A percentile compares a stretch with the other conserved stretches of the same genome.
phyloP scores from a whole-genome alignment of 805 yeast genomes.

The Ogataea angusta region DNA sequence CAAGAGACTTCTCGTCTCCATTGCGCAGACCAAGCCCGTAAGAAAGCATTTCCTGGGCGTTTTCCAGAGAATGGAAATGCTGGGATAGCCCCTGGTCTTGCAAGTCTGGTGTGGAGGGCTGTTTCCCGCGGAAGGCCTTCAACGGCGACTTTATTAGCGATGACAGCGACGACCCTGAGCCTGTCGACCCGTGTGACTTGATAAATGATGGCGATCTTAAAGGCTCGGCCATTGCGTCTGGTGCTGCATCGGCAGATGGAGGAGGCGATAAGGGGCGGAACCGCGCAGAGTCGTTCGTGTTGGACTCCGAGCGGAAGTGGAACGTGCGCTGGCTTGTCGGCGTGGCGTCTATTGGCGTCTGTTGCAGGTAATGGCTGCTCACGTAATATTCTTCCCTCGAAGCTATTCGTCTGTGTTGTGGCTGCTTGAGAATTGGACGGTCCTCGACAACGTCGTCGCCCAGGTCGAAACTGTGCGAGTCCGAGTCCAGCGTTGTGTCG shows the following conservation, averaged over 20 bases:
- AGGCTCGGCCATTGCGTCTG: constrained; percentile 1
- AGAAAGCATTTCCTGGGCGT: constrained; percentile 62
- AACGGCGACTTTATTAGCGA: constrained; percentile 10
- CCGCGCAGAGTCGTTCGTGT: background rate
- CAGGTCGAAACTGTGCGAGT: constrained; percentile 9
- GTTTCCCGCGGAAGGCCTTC: constrained; percentile 4
- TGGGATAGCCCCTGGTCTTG: constrained; percentile 40
- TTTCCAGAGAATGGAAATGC: constrained; percentile 59
- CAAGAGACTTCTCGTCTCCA: constrained; percentile 38
- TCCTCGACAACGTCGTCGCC: constrained; percentile 11
- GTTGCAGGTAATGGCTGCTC: background rate
- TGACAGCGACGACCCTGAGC: constrained; percentile 8
- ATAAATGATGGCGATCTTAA: constrained; percentile 1
- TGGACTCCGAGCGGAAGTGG: background rate
- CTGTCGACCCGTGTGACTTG: constrained; percentile 5
- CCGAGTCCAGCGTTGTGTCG: constrained; percentile 7
- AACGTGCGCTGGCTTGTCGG: background rate
- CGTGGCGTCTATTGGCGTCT: background rate
- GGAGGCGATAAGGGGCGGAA: constrained; percentile 22
- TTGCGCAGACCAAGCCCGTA: constrained; percentile 65
- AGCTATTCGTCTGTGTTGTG: constrained; percentile 6
- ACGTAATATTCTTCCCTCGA: constrained; percentile 8
- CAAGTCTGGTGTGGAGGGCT: constrained; percentile 1
- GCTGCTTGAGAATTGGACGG: constrained; percentile 3
- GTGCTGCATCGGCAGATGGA: constrained; percentile 3